phyloP scores from a whole-genome alignment of 2,329 filamentous ascomycete species.

The Sarocladiaceae sp. region DNA sequence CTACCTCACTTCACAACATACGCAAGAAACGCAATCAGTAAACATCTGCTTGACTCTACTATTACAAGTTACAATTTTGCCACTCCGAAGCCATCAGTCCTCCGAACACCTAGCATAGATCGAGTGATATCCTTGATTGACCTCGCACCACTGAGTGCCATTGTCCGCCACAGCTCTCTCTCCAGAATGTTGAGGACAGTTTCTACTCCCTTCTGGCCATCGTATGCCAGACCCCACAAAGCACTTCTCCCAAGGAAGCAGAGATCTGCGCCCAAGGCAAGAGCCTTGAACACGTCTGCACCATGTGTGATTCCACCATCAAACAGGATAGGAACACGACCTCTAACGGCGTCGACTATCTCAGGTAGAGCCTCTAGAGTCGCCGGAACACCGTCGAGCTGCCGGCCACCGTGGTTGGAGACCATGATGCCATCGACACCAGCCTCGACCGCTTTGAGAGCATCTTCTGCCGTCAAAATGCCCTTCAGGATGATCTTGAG shows the following conservation, averaged over 20 bases:
- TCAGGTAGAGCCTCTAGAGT: slow-evolving; percentile 26
- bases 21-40: no score
- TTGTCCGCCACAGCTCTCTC: slow-evolving; percentile 14
- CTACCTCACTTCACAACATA: no score
- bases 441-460: slow-evolving; percentile 14
- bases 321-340: slow-evolving; percentile 19
- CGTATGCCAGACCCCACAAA: slow-evolving; percentile 15
- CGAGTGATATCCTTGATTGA: slow-evolving; percentile 6
- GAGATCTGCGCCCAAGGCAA: slow-evolving; percentile 26
- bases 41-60: no score
- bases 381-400: slow-evolving; percentile 25
- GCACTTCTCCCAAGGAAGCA: slow-evolving; percentile 13
- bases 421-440: slow-evolving; percentile 16
- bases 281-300: slow-evolving; percentile 28
- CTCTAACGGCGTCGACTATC: slow-evolving; percentile 19
- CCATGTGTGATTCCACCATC: slow-evolving; percentile 32
- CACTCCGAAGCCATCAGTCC: slow-evolving; percentile 12
- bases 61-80: slow-evolving; percentile 13
- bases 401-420: slow-evolving; percentile 26
- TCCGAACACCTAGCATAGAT: slow-evolving; percentile 10
- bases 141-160: slow-evolving; percentile 12
- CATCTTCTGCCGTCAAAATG: slow-evolving; percentile 16
- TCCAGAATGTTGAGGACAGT: slow-evolving; percentile 13
- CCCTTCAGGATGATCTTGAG: slow-evolving; percentile 22
- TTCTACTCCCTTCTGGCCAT: slow-evolving; percentile 14